A percentile compares a stretch with the other conserved stretches of the same genome.
phyloP scores from a whole-genome alignment of 495 filamentous ascomycete species.

The Neurospora discreta region DNA sequence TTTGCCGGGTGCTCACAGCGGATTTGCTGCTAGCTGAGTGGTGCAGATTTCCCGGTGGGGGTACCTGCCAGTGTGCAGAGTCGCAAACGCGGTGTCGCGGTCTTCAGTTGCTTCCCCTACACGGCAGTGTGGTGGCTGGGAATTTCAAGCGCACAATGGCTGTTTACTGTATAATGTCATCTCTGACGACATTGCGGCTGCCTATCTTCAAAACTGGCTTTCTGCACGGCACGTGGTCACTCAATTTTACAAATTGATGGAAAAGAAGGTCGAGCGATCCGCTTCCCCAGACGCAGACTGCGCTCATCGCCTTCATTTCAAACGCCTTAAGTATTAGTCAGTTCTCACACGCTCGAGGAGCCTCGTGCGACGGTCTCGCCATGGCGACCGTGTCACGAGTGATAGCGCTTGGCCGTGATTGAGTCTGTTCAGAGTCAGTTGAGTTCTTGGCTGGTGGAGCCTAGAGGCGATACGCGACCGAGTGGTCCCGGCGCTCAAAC shows the following conservation, averaged over 20 bases:
- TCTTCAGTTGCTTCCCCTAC: background rate
- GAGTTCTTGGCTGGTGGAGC: conserved; percentile 13
- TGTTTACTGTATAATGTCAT: background rate
- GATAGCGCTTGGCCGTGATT: conserved; percentile 10
- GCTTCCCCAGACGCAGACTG: conserved; percentile 1
- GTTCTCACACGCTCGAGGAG: conserved; percentile 16
- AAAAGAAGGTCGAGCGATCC: conserved; percentile 15
- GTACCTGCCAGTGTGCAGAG: background rate
- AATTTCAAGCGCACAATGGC: background rate
- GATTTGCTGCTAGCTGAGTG: conserved; percentile 16
- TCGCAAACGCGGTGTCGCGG: background rate
- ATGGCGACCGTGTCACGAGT: conserved; percentile 7
- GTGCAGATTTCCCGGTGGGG: background rate
- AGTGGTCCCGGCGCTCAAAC: background rate
- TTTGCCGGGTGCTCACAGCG: conserved; percentile 2
- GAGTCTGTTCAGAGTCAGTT: conserved; percentile 18
- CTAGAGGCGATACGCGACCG: conserved; percentile 12
- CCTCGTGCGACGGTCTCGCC: conserved; percentile 20
- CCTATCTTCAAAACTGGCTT: background rate
- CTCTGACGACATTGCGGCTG: background rate
- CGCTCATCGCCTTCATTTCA: conserved; percentile 3
- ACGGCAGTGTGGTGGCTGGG: conserved; percentile 19
- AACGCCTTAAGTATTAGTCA: conserved; percentile 13
- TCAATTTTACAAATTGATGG: background rate
- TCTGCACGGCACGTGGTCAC: background rate